phyloP scores from a whole-genome alignment of 345 rosid species.

The Linum tenue region DNA sequence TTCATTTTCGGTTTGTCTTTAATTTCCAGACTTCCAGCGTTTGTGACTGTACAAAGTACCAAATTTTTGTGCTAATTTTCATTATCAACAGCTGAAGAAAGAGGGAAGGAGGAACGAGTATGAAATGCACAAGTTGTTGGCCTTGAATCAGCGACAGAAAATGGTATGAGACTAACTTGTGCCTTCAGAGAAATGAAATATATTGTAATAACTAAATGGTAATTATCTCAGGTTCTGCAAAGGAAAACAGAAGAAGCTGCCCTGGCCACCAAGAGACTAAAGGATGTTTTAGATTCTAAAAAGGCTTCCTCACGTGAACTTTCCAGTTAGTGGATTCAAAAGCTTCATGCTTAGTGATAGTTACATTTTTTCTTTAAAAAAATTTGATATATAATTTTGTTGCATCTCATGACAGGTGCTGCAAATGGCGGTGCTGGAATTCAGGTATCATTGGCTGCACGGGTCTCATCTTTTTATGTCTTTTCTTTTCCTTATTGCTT shows the following conservation, averaged over 20 bases:
- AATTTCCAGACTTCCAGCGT: too few species aligned
- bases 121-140: conserved; percentile 93
- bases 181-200: background rate
- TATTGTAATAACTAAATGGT: conserved; percentile 4
- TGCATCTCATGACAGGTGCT: conserved; percentile 26
- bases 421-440: conserved; percentile 67
- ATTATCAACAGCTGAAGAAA: conserved; percentile 65
- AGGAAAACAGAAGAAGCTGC: conserved; percentile 97
- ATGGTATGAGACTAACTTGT: conserved; percentile 41
- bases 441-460: conserved; percentile 47
- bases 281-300: conserved; percentile 80
- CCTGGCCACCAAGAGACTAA: conserved; percentile 87
- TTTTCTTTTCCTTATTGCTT: background rate
- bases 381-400: conserved; percentile 8
- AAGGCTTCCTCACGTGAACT: conserved; percentile 68
- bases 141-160: conserved; percentile 93
- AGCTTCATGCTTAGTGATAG: background rate
- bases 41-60: background rate
- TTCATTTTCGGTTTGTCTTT: too few species aligned
- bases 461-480: background rate
- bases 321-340: conserved; percentile 26
- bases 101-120: conserved; percentile 94
- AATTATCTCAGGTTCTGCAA: conserved; percentile 65
- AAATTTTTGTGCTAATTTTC: background rate
- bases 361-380: too few species aligned